Evolutionary conservation across 1,284 basidiomycete species (phyloP).

Genomic region (Rhodofomes roseus): DNA sequence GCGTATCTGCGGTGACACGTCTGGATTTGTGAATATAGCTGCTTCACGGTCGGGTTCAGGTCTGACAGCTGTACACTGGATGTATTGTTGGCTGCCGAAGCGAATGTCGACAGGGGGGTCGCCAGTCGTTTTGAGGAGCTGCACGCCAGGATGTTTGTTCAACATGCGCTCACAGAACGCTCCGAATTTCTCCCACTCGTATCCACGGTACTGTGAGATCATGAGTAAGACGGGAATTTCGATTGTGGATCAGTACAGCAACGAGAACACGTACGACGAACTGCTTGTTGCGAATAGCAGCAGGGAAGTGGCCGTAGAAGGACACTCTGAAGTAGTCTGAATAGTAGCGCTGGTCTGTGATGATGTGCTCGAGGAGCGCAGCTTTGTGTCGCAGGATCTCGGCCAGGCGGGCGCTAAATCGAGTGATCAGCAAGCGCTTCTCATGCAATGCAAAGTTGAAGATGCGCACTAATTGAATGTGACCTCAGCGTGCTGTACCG

Average conservation of each 20-base stretch:
- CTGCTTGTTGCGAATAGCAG: conserved; percentile 79
- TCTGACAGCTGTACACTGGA: conserved; percentile 83
- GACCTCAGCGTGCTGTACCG: conserved; percentile 77
- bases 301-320: conserved; percentile 90
- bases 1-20: conserved; percentile 77
- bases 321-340: conserved; percentile 93
- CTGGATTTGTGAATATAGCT: conserved; percentile 83
- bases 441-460: conserved; percentile 7
- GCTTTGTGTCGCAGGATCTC: conserved; percentile 87
- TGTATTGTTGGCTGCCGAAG: conserved; percentile 79
- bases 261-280: conserved; percentile 63
- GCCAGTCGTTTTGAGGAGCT: conserved; percentile 70
- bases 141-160: conserved; percentile 87
- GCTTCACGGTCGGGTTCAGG: conserved; percentile 82
- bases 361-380: conserved; percentile 78
- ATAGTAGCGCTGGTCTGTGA: conserved; percentile 79
- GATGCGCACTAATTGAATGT: conserved; percentile 93
- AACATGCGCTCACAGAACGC: conserved; percentile 92
- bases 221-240: background rate
- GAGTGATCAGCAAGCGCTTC: conserved; percentile 4
- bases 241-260: background rate
- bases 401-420: conserved; percentile 65
- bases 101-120: conserved; percentile 82
- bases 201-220: conserved; percentile 73
- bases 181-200: conserved; percentile 86